Evolutionary conservation across 2,329 filamentous ascomycete genomes (phyloP).

Genomic region (Cladosporium sp.): DNA sequence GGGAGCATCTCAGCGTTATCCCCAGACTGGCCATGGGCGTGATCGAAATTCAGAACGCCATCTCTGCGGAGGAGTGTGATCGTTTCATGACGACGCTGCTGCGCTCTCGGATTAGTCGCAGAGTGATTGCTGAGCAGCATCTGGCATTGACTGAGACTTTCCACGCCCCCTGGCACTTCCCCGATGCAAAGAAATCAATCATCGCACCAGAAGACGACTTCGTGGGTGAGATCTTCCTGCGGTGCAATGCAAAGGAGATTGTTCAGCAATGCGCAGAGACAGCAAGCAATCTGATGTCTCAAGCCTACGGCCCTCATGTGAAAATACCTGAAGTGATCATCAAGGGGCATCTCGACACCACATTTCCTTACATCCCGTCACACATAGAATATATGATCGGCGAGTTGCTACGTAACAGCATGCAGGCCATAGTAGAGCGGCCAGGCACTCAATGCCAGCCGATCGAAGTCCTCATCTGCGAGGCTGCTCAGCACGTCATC

Average conservation of each 20-base stretch:
- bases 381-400: constrained; percentile 97
- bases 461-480: constrained; percentile 91
- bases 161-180: constrained; percentile 84
- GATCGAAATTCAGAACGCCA: constrained; percentile 78
- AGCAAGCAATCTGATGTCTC: constrained; percentile 67
- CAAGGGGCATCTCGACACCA: constrained; percentile 79
- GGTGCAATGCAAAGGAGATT: constrained; percentile 85
- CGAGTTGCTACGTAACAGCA: constrained; percentile 88
- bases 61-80: constrained; percentile 78
- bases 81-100: constrained; percentile 93
- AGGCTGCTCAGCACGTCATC: constrained; percentile 90
- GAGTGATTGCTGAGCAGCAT: constrained; percentile 97
- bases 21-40: constrained; percentile 93
- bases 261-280: constrained; percentile 76
- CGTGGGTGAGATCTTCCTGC: constrained; percentile 91
- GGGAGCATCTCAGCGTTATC: constrained; percentile 87
- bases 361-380: constrained; percentile 92
- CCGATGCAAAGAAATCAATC: constrained; percentile 64
- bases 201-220: constrained; percentile 68
- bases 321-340: constrained; percentile 76
- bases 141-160: constrained; percentile 92
- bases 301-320: constrained; percentile 68
- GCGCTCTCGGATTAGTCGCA: constrained; percentile 84
- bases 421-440: constrained; percentile 84
- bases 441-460: constrained; percentile 54